Evolutionary conservation across 225 moss, liverwort and hornwort genomes (phyloP), one percentile per base, ranked within the genome.

Genomic region (Bryum argenteum): DNA sequence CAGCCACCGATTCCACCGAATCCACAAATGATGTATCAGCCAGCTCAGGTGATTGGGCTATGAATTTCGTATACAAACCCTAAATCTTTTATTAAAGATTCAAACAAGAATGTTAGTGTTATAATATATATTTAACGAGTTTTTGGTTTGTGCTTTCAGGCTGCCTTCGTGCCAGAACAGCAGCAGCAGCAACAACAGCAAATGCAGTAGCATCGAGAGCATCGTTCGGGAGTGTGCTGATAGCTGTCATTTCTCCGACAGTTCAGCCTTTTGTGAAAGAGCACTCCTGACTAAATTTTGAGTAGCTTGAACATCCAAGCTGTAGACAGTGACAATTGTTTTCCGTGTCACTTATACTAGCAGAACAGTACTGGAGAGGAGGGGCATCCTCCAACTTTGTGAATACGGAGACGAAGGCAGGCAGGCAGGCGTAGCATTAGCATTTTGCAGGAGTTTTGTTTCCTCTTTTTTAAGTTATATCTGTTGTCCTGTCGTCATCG

Each of bases 1-100:
- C 94, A 90, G 73, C 69, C 88, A 43, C 66, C 89, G 52, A 83
- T 91, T 72, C 77, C 81, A 72, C 83, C 78, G 15, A 91, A 89
- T 72, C 78, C 92, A 13, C 92, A 91, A 75, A 88, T 93, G 88
- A 89, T 92, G 81, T 93, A 89, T 70, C 95, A 87, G 75, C 86
- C 92, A 63, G 79, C 91, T n/a, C 95, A 93, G 89, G 92, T 95
- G 26, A 0, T 62, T 50, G 68, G 8, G 15, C 28, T 58, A 63
- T 28, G 8, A 7, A 67, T 28, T n/a, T 39, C 38, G n/a, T 26
- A 0, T 3, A 22, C 28, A 37, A 45, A 47, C 17, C n/a, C 6
- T 55, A 42, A 14, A 2, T 18, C 15, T 2, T 39, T 59, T 11
- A 10, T 74, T 17, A 66, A 8, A 17, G 39, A 57, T 58, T 23